Percentiles rank a stretch among this genome's conserved stretches.
Conservation (phyloP, 208 protist genomes). For the Leishmania mexicana region DNA sequence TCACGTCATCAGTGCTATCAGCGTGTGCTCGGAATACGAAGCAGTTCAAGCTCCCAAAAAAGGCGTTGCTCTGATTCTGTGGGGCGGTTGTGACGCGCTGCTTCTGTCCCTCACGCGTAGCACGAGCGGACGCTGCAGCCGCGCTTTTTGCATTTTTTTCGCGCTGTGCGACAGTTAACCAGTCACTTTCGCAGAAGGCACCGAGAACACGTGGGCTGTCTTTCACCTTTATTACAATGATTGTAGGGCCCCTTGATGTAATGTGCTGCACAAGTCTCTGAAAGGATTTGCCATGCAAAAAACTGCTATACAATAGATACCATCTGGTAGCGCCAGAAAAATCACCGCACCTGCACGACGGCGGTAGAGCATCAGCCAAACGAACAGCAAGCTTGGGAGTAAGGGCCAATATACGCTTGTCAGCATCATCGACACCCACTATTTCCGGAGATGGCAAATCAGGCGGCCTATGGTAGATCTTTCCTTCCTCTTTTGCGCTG, state of each 20-base stretch:
- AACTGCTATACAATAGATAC: slow-evolving; percentile 66
- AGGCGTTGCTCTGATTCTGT: slow-evolving; percentile 51
- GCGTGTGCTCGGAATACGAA: slow-evolving; percentile 50
- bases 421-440: slow-evolving; percentile 4
- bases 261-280: slow-evolving; percentile 52
- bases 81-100: slow-evolving; percentile 10
- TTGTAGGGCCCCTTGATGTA: slow-evolving; percentile 41
- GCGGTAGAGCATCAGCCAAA: slow-evolving; percentile 36
- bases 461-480: not conserved
- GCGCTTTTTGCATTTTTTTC: slow-evolving; percentile 54
- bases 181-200: slow-evolving; percentile 61
- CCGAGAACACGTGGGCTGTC: slow-evolving; percentile 48
- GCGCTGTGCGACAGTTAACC: slow-evolving; percentile 52
- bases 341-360: slow-evolving; percentile 27
- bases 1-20: slow-evolving; percentile 3
- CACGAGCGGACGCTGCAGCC: slow-evolving; percentile 46
- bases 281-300: slow-evolving; percentile 71
- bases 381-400: slow-evolving; percentile 20
- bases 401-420: slow-evolving; percentile 17
- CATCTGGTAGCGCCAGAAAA: slow-evolving; percentile 30
- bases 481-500: not conserved
- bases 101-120: slow-evolving; percentile 44
- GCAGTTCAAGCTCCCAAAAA: slow-evolving; percentile 66
- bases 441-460: slow-evolving; percentile 3
- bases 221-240: slow-evolving; percentile 52